Evolutionary conservation across 1,284 basidiomycete genomes (phyloP).

Genomic region (Boletus semigastroideus): DNA sequence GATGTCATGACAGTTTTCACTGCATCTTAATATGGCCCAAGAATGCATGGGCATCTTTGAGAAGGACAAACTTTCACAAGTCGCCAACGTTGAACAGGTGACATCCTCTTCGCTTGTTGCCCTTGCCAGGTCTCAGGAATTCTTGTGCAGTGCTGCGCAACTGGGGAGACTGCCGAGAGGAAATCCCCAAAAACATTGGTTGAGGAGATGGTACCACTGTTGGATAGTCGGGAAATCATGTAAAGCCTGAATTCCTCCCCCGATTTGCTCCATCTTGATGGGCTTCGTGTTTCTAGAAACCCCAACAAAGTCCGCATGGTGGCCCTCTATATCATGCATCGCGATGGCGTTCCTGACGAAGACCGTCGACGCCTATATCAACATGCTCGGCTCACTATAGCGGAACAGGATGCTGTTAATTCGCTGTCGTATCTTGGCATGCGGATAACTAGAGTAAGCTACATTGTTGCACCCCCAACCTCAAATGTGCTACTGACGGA

Average conservation of each 20-base stretch:
- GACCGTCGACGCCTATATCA: constrained; percentile 94
- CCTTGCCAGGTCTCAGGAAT: constrained; percentile 1
- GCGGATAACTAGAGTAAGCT: constrained; percentile 77
- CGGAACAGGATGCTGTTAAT: constrained; percentile 95
- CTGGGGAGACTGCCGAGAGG: constrained; percentile 84
- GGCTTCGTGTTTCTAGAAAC: constrained; percentile 51
- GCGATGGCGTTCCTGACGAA: constrained; percentile 97
- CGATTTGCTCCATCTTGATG: background rate
- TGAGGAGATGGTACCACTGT: constrained; percentile 97
- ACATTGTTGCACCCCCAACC: background rate
- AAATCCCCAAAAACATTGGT: constrained; percentile 91
- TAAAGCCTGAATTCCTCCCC: constrained; percentile 38
- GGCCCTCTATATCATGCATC: constrained; percentile 92
- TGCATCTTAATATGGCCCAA: constrained; percentile 97
- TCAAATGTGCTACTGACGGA: background rate
- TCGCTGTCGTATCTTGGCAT: constrained; percentile 83
- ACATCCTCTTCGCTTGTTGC: constrained; percentile 1
- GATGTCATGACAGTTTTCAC: constrained; percentile 68
- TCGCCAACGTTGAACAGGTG: constrained; percentile 94
- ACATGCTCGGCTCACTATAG: constrained; percentile 86
- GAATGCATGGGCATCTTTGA: constrained; percentile 96
- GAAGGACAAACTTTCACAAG: constrained; percentile 79
- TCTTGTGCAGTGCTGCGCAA: constrained; percentile 76
- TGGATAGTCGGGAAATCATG: constrained; percentile 86
- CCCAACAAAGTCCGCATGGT: constrained; percentile 95